Conservation (phyloP, 1,139 yeast species). For the Lodderomyces oxycetoniae region DNA sequence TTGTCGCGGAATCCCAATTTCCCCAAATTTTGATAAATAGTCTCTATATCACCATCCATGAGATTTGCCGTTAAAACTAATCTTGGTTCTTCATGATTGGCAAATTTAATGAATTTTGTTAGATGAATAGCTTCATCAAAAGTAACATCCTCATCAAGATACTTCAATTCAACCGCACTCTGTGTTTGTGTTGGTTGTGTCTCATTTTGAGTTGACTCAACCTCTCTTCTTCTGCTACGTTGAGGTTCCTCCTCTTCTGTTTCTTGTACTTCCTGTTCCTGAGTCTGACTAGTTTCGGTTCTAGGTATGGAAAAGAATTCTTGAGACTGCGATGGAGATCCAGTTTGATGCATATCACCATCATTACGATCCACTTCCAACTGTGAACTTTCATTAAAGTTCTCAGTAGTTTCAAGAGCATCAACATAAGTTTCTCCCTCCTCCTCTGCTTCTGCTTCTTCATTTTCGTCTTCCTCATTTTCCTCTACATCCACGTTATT, state of each 20-base stretch:
- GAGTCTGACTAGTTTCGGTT: no score
- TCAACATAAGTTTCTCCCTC: constrained; percentile 2
- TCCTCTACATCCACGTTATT: constrained; percentile 8
- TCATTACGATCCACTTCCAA: no score
- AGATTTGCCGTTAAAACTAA: constrained; percentile 3
- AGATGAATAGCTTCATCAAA: constrained; percentile 6
- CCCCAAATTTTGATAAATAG: constrained; percentile 16
- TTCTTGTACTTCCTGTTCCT: no score
- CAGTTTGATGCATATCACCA: no score
- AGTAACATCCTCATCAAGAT: constrained; percentile 6
- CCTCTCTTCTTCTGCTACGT: no score
- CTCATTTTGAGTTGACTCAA: no score
- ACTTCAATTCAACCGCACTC: not conserved
- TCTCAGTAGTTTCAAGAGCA: not conserved
- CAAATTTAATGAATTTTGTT: constrained; percentile 1
- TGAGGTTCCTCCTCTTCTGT: no score
- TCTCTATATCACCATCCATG: not conserved
- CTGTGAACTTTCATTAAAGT: not conserved
- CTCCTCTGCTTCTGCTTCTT: constrained; percentile 4
- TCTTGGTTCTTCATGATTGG: constrained; percentile 3
- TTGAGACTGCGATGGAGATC: not conserved
- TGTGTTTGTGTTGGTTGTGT: no score
- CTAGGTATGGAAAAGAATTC: not conserved
- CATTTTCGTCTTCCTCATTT: constrained; percentile 10
- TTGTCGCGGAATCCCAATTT: constrained; percentile 23